Evolutionary conservation across 768 basidiomycete species (phyloP).

Genomic region (Boletus fagicola): DNA sequence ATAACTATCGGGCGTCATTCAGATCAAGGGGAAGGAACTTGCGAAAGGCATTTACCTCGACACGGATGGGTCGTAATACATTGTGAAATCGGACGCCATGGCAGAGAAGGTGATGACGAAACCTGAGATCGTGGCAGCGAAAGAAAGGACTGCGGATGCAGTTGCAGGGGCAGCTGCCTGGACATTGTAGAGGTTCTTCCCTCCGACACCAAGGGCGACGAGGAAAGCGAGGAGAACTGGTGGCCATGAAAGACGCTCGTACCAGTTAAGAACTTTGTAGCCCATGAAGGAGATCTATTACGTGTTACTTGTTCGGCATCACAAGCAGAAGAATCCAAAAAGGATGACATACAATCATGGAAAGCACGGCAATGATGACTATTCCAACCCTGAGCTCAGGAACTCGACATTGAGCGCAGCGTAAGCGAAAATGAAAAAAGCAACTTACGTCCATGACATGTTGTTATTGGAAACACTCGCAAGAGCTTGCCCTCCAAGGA

Average conservation of each 20-base stretch:
- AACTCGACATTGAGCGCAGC: conserved; percentile 6
- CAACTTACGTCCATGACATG: conserved; percentile 50
- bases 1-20: conserved; percentile 37
- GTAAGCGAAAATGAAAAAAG: conserved; percentile 2
- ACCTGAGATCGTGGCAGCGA: conserved; percentile 68
- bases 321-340: neutral
- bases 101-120: conserved; percentile 65
- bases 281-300: conserved; percentile 63
- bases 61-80: conserved; percentile 59
- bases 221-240: conserved; percentile 74
- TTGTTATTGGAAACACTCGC: conserved; percentile 50
- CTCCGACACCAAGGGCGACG: conserved; percentile 70
- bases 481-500: conserved; percentile 68
- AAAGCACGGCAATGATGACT: conserved; percentile 68
- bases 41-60: conserved; percentile 44
- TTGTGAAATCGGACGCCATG: conserved; percentile 71
- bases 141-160: conserved; percentile 54
- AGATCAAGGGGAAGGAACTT: conserved; percentile 3
- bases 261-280: conserved; percentile 63
- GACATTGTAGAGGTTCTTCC: conserved; percentile 57
- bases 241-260: conserved; percentile 74
- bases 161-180: conserved; percentile 52
- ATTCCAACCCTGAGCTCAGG: conserved; percentile 64
- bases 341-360: conserved; percentile 49
- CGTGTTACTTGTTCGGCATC: conserved; percentile 1